Evolutionary conservation across 257 asterid species (phyloP), one percentile per base, ranked within the genome.

Genomic region (Solanum appendiculatum): DNA sequence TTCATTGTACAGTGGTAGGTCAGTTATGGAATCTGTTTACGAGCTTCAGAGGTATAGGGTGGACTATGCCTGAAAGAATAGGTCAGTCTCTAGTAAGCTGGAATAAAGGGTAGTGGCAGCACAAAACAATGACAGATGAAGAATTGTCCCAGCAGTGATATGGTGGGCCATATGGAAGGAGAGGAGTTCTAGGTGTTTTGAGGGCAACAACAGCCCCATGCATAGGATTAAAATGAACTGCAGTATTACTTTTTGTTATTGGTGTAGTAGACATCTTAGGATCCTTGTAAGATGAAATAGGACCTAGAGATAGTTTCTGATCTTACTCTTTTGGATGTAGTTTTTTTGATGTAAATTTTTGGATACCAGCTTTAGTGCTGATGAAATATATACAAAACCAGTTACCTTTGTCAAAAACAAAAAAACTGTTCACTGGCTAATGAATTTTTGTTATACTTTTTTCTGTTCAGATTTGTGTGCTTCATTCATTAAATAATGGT

Each of bases 391-490:
- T 60, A n/a, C 31, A 60, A 60, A 60, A 60, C 31, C 69, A 60
- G 31, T n/a, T n/a, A 58, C 31, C 69, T 60, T 60, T 60, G 69
- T 60, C 69, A 60, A 60, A 60, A 60, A 23, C 7, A 60, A n/a
- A 60, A 23, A 10, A 60, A 10, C 15, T 37, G 21, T 75, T 40
- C 58, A 39, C 36, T 75, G 48, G 83, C 63, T 77, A 77, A 77
- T n/a, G 37, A 25, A 77, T 77, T 40, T 42, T 42, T 44, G 60
- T 29, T 7, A 40, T 77, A 36, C 29, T 72, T 86, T 87, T 48
- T 10, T 37, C 66, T 89, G 85, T 87, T 56, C 93, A 97, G 99
- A 92, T 97, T 81, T 96, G 98, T 85, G 99, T 95, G 64, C 99
- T 97, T 86, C 96, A 93, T 74, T 93, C 98, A 86, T 92, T 92